A percentile compares a stretch with the other conserved stretches of the same genome.
phyloP scores from a whole-genome alignment of 176 grass and related monocot species.

The Paspalum vaginatum region DNA sequence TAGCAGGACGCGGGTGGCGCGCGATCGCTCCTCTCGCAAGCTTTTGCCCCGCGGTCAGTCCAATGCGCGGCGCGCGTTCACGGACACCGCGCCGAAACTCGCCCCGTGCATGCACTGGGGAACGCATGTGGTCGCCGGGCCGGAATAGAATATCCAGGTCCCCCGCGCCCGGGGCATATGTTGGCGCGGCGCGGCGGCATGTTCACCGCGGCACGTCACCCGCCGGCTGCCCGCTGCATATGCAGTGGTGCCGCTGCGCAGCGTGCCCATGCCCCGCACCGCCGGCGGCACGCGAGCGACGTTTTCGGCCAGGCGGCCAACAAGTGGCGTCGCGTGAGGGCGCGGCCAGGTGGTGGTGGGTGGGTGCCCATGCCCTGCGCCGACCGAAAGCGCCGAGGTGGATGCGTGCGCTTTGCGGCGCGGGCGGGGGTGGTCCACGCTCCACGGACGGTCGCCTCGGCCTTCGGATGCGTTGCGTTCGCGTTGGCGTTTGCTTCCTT shows the following conservation, averaged over 20 bases:
- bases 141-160: no score
- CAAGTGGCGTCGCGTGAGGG: conserved; percentile 19
- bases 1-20: background rate
- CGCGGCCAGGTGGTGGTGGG: background rate
- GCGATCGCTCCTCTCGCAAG: background rate
- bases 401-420: conserved; percentile 39
- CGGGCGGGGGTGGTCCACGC: background rate
- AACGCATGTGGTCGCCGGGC: no score
- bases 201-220: background rate
- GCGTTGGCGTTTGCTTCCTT: conserved; percentile 15
- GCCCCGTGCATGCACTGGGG: background rate
- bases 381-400: conserved; percentile 31
- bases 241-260: no score
- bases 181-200: background rate
- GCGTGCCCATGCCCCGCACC: background rate
- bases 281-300: background rate
- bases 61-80: background rate
- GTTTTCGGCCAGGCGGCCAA: background rate
- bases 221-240: background rate
- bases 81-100: background rate
- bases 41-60: background rate
- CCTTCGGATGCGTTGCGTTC: background rate
- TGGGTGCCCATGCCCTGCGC: conserved; percentile 19
- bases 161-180: background rate
- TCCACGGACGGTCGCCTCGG: background rate